Base-by-base conservation (phyloP, 2,329 filamentous ascomycete genomes). In the Fonsecaea multimorphosa region DNA sequence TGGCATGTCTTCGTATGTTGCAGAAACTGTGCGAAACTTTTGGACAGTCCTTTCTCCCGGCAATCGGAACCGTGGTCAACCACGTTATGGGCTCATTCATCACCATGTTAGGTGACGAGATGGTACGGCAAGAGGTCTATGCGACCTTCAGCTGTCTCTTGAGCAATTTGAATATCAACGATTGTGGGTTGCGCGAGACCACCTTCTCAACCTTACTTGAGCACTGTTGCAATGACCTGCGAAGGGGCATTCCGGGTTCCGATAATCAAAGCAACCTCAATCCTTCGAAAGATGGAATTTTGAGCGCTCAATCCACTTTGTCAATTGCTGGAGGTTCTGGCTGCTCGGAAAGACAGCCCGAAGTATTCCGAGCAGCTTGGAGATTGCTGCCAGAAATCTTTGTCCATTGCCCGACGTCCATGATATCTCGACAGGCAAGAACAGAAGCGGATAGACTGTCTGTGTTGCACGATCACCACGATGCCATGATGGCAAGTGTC, bases 381-480 rank as follows among this genome's bases (percentile, higher is more conserved):
- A 70, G 74, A 6, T 83, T 97, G 16, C 82, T 97, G 12, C 82
- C 86, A 3, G 72, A 82, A 4, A 77, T 91, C 1, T 81, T 96
- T 2, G 49, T 24, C 11, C 22, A 83, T 84, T 19, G 82, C 83
- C 64, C 78, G 95, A 2, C 87, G 89, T 1, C 86, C 90, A 63
- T 82, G 87, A 57, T 83, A 40, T 85, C 90, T n/a, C 49, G 57
- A 6, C 60, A 64, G 24, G 53, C 46, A 19, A 55, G 94, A 59
- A 86, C 88, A 11, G 86, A 92, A 56, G 83, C 97, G 68, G 92
- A 97, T 74, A 90, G 91, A 69, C 91, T 91, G 2, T 90, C 92
- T 22, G 89, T 97, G 63, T 79, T 97, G 24, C 85, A 83, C 4
- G 83, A 84, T 65, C 84, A 89, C 75, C 88, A 87, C 74, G 82